Evolutionary conservation across 1,284 basidiomycete species (phyloP).

Genomic region (Lignosus rhinocerotis): DNA sequence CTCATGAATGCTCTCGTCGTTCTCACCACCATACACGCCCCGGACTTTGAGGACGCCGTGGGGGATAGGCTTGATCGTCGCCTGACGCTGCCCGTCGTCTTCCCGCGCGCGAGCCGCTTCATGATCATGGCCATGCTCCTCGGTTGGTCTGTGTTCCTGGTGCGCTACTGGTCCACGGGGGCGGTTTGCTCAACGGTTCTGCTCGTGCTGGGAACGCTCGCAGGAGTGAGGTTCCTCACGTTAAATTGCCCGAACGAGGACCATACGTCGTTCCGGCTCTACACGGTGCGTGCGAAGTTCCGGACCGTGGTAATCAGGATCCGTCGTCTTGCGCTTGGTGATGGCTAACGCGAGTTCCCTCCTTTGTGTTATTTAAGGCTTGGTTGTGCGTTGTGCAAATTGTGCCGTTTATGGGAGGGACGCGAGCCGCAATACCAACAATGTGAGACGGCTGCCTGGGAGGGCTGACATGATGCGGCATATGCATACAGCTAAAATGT

Average conservation of each 20-base stretch:
- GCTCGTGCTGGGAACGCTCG: background rate
- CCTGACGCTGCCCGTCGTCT: constrained; percentile 39
- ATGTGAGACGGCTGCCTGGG: background rate
- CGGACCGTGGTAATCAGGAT: no score
- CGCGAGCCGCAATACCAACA: background rate
- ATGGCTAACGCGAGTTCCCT: no score
- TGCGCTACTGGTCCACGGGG: constrained; percentile 1
- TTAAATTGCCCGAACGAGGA: background rate
- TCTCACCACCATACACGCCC: constrained; percentile 42
- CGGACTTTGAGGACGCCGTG: constrained; percentile 42
- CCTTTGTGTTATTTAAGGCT: background rate
- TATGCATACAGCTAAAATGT: no score
- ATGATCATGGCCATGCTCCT: background rate
- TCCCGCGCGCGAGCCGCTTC: constrained; percentile 24
- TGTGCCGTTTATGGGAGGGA: constrained; percentile 8
- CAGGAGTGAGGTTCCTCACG: constrained; percentile 4
- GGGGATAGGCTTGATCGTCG: constrained; percentile 39
- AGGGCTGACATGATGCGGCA: background rate
- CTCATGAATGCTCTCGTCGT: constrained; percentile 32
- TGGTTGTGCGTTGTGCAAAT: constrained; percentile 16
- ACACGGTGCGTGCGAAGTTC: constrained; percentile 9
- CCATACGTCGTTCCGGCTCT: constrained; percentile 7
- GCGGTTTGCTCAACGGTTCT: background rate
- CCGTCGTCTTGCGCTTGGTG: no score
- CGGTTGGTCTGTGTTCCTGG: constrained; percentile 10